Evolutionary conservation across 805 yeast genomes (phyloP), one percentile per base, ranked within the genome.

Genomic region (Lipomyces starkeyi): DNA sequence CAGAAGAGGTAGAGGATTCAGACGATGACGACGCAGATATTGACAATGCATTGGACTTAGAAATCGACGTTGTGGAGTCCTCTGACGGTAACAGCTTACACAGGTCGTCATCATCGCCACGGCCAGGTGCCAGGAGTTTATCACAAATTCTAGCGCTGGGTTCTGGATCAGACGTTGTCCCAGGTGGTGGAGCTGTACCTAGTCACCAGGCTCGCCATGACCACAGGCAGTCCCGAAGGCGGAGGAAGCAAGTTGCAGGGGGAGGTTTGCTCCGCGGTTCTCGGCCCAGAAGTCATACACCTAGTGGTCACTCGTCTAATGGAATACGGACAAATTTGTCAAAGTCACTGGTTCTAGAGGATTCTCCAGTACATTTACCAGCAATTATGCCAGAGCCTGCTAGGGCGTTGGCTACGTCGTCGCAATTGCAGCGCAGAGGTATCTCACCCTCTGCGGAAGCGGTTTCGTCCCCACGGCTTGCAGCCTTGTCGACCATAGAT

Each of bases 1-100:
- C 64, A 43, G 59, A 61, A 52, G 17, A 55, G 59, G 6, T 43
- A 49, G 35, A 59, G n/a, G 49, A 34, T 17, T 37, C 60, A 14
- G 47, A 27, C 13, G 69, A 63, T 37, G 49, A 62, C 37, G 69
- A 66, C 37, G 64, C 22, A 57, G 47, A 35, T 7, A 66, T 62
- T 49, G 56, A 62, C 52, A 66, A 66, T 29, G 57, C 22, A 57
- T 11, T 32, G 35, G 65, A 58, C 40, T 37, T 58, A 22, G 53
- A 58, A 17, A 20, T 13, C 3, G 59, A 56, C 40, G 7, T 5
- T n/a, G 43, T 29, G 59, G 47, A 56, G 34, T 9, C 29, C 11
- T n/a, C n/a, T 11, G 56, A 13, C 13, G 56, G n/a, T 13, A 17
- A 17, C 56, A 9, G 56, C n/a, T 53, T 27, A 13, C 56, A n/a